Evolutionary conservation across 2,329 filamentous ascomycete genomes (phyloP).

Genomic region (Ascocoryne sarcoides): DNA sequence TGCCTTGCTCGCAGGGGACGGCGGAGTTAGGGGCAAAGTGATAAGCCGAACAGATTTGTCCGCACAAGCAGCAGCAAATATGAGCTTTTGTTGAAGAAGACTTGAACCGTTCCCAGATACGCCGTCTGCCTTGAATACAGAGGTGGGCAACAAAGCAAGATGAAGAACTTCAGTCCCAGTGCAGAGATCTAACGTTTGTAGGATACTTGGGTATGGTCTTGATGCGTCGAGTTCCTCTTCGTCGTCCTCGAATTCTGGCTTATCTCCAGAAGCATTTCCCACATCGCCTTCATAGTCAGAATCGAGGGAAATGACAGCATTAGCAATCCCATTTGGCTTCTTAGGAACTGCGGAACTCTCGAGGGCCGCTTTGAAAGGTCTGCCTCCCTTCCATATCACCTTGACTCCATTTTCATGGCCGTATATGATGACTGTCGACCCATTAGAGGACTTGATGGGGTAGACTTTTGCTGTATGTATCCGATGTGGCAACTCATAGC

Average conservation of each 20-base stretch:
- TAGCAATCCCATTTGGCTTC: conserved; percentile 46
- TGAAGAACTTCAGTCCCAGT: conserved; percentile 48
- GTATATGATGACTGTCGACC: conserved; percentile 53
- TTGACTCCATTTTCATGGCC: conserved; percentile 55
- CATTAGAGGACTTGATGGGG: conserved; percentile 52
- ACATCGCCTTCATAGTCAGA: conserved; percentile 48
- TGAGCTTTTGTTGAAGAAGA: conserved; percentile 47
- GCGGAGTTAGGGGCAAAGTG: conserved; percentile 51
- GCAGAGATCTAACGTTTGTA: conserved; percentile 53
- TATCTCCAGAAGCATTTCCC: conserved; percentile 38
- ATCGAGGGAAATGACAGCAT: conserved; percentile 54
- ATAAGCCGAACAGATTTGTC: conserved; percentile 49
- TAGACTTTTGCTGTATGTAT: conserved; percentile 53
- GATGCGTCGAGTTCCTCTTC: conserved; percentile 31
- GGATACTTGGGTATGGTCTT: conserved; percentile 43
- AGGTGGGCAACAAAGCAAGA: conserved; percentile 45
- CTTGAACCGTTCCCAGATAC: conserved; percentile 36
- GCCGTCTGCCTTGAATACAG: conserved; percentile 41
- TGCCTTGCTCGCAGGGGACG: conserved; percentile 50
- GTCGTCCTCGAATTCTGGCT: conserved; percentile 49
- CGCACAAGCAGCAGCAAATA: conserved; percentile 52
- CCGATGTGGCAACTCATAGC: conserved; percentile 50
- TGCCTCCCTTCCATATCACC: conserved; percentile 54
- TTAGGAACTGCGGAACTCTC: conserved; percentile 23
- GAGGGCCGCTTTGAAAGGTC: conserved; percentile 44